Evolutionary conservation across 2,329 filamentous ascomycete genomes (phyloP).

Genomic region (Calonectria crousiana): DNA sequence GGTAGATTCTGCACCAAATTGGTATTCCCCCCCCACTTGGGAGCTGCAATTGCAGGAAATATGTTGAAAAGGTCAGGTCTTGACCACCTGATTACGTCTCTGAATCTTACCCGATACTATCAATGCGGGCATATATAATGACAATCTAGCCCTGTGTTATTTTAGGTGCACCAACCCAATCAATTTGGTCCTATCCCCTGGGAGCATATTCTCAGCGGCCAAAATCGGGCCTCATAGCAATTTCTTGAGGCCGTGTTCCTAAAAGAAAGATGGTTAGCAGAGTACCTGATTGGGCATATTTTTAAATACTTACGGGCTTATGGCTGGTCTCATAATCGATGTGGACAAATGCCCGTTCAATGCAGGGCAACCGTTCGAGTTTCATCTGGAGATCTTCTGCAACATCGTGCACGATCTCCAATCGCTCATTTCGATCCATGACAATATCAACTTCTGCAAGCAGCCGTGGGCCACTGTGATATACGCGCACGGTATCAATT

Average conservation of each 20-base stretch:
- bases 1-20: too few species aligned
- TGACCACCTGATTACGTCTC: not conserved
- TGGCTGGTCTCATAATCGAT: conserved; percentile 13
- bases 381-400: conserved; percentile 13
- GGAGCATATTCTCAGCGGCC: too few species aligned
- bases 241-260: conserved; percentile 1
- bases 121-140: too few species aligned
- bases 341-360: conserved; percentile 10
- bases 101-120: too few species aligned
- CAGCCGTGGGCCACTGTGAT: conserved; percentile 1
- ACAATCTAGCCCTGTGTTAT: too few species aligned
- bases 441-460: conserved; percentile 14
- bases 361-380: not conserved
- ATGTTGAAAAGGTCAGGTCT: not conserved
- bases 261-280: not conserved
- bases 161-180: not conserved
- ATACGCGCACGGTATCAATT: conserved; percentile 2
- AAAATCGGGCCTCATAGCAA: not conserved
- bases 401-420: not conserved
- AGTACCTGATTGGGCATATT: fast-evolving
- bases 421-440: conserved; percentile 6
- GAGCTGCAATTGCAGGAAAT: too few species aligned
- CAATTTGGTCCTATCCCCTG: not conserved
- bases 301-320: not conserved
- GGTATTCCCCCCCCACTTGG: too few species aligned